Conservation (phyloP, 108 stramenopile species). For the Schizochytrium sp. region DNA sequence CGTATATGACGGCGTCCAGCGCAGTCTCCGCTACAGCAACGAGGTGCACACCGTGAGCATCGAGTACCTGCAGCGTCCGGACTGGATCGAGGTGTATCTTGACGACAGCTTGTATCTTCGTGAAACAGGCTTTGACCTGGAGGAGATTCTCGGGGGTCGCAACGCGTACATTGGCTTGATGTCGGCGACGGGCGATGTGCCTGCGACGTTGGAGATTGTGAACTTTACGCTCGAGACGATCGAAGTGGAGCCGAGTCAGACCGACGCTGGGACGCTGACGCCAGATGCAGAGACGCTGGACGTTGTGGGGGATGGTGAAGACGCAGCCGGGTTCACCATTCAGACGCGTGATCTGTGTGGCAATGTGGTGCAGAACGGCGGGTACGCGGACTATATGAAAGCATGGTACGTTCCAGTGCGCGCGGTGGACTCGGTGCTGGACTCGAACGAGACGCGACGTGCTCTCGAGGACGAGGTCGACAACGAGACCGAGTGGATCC, state of each 20-base stretch:
- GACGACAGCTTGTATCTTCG: not conserved
- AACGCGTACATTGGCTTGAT: not conserved
- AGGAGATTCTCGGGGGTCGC: not conserved
- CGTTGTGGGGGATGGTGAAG: not conserved
- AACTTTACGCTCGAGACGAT: not conserved
- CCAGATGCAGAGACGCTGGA: not conserved
- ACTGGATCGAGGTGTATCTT: not conserved
- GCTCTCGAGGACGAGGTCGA: not conserved
- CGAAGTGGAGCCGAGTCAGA: not conserved
- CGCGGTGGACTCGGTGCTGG: not conserved
- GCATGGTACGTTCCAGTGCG: not conserved
- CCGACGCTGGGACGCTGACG: not conserved
- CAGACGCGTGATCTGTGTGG: not conserved
- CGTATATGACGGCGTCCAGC: not conserved
- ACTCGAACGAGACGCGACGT: no score
- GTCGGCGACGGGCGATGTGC: not conserved
- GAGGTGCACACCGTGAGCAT: not conserved
- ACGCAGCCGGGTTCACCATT: not conserved
- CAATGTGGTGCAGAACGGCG: not conserved
- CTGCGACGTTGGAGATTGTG: not conserved
- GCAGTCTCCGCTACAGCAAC: not conserved
- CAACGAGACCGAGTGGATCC: not conserved
- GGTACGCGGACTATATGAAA: not conserved
- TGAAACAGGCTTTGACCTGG: not conserved
- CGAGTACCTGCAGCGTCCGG: not conserved